Evolutionary conservation across 257 asterid genomes (phyloP).

Genomic region (Lantana camara): DNA sequence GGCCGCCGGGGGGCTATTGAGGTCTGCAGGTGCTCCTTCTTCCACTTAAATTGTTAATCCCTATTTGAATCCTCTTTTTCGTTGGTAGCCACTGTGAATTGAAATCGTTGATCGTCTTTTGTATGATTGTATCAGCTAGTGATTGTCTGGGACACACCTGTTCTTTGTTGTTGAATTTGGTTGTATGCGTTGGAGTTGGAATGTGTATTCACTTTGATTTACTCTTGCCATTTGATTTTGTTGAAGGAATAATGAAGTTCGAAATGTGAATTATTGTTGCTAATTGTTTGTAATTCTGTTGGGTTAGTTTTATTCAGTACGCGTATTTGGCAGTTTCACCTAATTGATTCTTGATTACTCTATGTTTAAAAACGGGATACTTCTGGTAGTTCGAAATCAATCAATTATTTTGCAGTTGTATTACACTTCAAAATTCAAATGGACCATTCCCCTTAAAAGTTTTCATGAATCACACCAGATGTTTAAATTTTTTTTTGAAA

Average conservation of each 20-base stretch:
- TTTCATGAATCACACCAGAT: no score
- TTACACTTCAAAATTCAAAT: no score
- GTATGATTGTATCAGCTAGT: constrained; percentile 27
- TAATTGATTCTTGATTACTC: background rate
- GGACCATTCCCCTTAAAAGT: no score
- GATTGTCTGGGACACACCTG: no score
- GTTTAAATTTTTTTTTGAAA: no score
- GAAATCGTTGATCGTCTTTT: constrained; percentile 25
- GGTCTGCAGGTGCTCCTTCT: constrained; percentile 34
- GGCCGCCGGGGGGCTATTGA: constrained; percentile 48
- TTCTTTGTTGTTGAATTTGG: constrained; percentile 22
- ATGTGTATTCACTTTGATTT: constrained; percentile 23
- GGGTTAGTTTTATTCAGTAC: no score
- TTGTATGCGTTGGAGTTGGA: constrained; percentile 15
- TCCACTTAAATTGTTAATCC: constrained; percentile 23
- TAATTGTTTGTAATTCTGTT: no score
- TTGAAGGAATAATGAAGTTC: constrained; percentile 2
- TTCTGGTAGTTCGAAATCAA: no score
- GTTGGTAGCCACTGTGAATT: constrained; percentile 22
- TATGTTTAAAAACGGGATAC: background rate
- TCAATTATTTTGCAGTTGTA: no score
- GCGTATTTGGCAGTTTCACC: background rate
- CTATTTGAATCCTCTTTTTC: constrained; percentile 17
- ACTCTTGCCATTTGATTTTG: constrained; percentile 18
- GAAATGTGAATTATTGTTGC: constrained; percentile 6